Conservation (phyloP, 2,329 filamentous ascomycete genomes). For the Zalaria obscura region DNA sequence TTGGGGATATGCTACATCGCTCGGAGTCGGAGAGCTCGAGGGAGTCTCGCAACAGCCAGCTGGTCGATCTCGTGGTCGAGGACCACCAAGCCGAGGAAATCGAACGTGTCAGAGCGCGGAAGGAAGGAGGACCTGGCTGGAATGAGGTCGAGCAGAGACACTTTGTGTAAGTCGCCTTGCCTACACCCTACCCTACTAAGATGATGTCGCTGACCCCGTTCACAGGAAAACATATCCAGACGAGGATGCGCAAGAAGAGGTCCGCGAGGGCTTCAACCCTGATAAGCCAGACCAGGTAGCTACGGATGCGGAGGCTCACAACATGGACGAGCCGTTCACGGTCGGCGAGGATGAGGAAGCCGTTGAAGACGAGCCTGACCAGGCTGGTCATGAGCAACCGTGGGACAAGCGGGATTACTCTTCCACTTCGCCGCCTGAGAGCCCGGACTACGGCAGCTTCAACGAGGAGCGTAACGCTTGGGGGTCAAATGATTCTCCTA, state of each 20-base stretch:
- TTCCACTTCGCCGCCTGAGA: slow-evolving; percentile 9
- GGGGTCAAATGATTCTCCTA: slow-evolving; percentile 8
- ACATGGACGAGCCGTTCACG: slow-evolving; percentile 28
- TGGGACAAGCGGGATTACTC: slow-evolving; percentile 26
- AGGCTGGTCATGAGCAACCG: slow-evolving; percentile 27
- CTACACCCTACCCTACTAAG: background rate
- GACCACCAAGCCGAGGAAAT: slow-evolving; percentile 47
- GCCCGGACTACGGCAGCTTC: slow-evolving; percentile 25
- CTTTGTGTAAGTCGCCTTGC: slow-evolving; percentile 32
- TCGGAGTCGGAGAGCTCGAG: slow-evolving; percentile 32
- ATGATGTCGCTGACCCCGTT: background rate
- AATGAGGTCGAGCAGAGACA: slow-evolving; percentile 41
- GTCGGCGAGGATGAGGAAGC: slow-evolving; percentile 26
- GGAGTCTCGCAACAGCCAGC: slow-evolving; percentile 43
- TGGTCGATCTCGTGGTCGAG: slow-evolving; percentile 55
- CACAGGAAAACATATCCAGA: slow-evolving; percentile 30
- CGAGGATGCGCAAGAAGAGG: slow-evolving; percentile 32
- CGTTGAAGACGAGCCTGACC: slow-evolving; percentile 17
- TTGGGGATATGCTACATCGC: slow-evolving; percentile 27
- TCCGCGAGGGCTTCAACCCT: slow-evolving; percentile 41
- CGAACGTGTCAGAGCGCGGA: slow-evolving; percentile 46
- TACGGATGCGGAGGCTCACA: slow-evolving; percentile 28
- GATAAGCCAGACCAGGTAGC: slow-evolving; percentile 26
- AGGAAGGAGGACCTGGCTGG: slow-evolving; percentile 47
- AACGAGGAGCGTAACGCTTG: slow-evolving; percentile 27